Conservation (phyloP, 1,139 yeast species). For the Diutina mesorugosa region DNA sequence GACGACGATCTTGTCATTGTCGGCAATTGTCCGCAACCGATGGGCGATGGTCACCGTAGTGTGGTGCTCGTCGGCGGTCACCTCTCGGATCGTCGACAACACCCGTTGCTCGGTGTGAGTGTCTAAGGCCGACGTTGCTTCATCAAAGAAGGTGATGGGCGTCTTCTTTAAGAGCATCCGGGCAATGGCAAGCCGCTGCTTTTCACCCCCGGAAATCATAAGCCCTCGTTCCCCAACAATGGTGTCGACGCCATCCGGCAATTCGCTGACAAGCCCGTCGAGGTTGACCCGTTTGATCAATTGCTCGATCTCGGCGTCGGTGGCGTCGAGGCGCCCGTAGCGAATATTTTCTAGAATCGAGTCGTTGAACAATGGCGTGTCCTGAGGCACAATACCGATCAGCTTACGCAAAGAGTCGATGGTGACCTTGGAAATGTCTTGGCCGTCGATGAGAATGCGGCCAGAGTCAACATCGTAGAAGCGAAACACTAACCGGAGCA, state of each 20-base stretch:
- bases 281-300: constrained; percentile 65
- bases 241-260: constrained; percentile 79
- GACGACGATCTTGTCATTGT: constrained; percentile 87
- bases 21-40: constrained; percentile 85
- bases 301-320: constrained; percentile 54
- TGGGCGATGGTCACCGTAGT: constrained; percentile 93
- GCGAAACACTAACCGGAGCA: constrained; percentile 71
- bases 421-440: constrained; percentile 67
- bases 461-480: constrained; percentile 80
- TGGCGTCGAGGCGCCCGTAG: constrained; percentile 70
- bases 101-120: constrained; percentile 90
- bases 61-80: constrained; percentile 41
- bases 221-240: constrained; percentile 97
- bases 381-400: constrained; percentile 96
- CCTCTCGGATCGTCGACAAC: constrained; percentile 53
- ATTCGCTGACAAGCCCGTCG: constrained; percentile 43
- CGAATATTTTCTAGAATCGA: constrained; percentile 77
- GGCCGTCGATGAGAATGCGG: constrained; percentile 75
- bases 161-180: constrained; percentile 73
- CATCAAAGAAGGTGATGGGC: constrained; percentile 90
- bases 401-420: constrained; percentile 60
- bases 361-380: constrained; percentile 90
- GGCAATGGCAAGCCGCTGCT: constrained; percentile 90
- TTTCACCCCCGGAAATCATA: constrained; percentile 98
- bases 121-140: constrained; percentile 93